Base-by-base conservation (phyloP, 768 basidiomycete species). In the Naganishia vaughanmartiniae region DNA sequence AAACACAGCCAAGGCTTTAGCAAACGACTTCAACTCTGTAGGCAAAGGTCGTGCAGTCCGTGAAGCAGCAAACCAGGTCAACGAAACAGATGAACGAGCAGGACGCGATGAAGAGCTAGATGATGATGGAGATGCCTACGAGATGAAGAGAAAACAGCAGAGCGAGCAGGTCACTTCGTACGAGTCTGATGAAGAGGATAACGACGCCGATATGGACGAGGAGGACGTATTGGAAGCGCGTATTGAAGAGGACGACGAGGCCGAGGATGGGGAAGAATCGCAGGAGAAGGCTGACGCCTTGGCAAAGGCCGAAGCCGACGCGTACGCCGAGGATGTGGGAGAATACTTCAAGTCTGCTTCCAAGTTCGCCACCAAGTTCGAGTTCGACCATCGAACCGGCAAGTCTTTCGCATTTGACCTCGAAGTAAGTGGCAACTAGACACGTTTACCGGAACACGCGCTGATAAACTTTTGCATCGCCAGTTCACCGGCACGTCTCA, bases 401-500 rank as follows among this genome's bases (percentile, higher is more conserved):
- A 78, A 76, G 66, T 83, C 84, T 51, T 93, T 91, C 78, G 87
- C 85, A 54, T 90, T 98, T 79, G 87, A 89, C 70, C 86, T 99
- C 19, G 88, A 93, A 84, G 95, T 93, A 77, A 75, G 89, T 81
- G n/a, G 45, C 45, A 10, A 33, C n/a, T n/a, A 26, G 26, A 46
- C 19, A 19, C 30, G 31, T 33, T 15, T 5, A 14, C 10, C 36
- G 19, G 12, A 10, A 46, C 14, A 14, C 21, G 31, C 21, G 12
- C 56, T 57, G 34, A 56, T 66, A 0, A 33, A 54, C 17, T 53
- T 24, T 3, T 54, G 58, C 10, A 42, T 11, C 14, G 63, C n/a
- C 72, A 98, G 93, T 94, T 98, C 83, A 84, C 86, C 14, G 86
- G 90, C 54, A 88, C 91, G 75, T 89, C 93, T 79, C 93, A 93